Evolutionary conservation across 805 yeast genomes (phyloP), one percentile per base, ranked within the genome.

Genomic region (Starmerella asiatica): DNA sequence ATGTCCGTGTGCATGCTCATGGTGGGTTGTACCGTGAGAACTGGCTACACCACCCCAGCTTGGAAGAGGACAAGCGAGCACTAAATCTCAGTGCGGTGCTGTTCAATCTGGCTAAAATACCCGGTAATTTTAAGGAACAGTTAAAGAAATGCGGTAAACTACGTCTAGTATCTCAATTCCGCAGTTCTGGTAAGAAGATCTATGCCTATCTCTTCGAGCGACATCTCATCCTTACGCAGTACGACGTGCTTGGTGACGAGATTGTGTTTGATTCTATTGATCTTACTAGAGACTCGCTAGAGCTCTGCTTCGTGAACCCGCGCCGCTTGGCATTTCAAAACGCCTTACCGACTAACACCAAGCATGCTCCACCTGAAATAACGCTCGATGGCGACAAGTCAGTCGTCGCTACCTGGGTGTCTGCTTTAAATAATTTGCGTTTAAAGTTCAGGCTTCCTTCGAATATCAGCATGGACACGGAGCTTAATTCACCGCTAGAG

Each of bases 191-290:
- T 11, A 7, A 11, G 9, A 7, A 7, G 11, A 11, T 36, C 6
- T 21, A 21, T 2, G 45, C 35, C 9, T 38, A 40, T 28, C 38
- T 45, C 3, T 45, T 39, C 24, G 45, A 37, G 6, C 24, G 29
- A 3, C 16, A 21, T 21, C n/a, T 43, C 2, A 39, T 45, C 1
- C 5, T 43, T 4, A 9, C 39, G 11, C 14, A 23, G 3, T 12
- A 18, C 9, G 15, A n/a, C n/a, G 14, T 24, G 5, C 24, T 20
- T 9, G 47, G 45, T 2, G 32, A 26, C 21, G 43, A 38, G 9
- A 36, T 35, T 17, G 29, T 40, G 16, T 23, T 37, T 7, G 39
- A 21, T 6, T 18, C 26, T 8, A 3, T 34, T 16, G 36, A 37
- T 26, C 36, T 44, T 8, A 4, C 11, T 2, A 20, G 29, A 15